Evolutionary conservation across 208 protist species (phyloP), one percentile per base, ranked within the genome.

Genomic region (Acanthamoeba culbertsoni): DNA sequence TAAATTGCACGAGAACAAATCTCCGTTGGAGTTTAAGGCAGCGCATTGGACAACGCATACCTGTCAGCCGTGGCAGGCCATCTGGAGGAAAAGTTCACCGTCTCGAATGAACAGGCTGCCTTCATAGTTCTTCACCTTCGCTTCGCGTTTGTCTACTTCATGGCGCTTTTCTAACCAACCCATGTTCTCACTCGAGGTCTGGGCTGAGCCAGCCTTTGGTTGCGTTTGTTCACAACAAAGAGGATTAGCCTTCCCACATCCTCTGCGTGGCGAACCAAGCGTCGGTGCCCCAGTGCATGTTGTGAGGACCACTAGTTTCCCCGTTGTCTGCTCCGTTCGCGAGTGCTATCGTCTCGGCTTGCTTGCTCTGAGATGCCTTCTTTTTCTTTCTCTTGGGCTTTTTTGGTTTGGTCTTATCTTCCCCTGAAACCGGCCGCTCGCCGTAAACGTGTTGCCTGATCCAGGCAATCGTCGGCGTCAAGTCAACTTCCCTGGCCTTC

Each of bases 231-330:
- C 51, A 14, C 14, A 59, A 14, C 23, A 23, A 59, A 59, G 16
- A 68, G 59, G 16, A n/a, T 68, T 42, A 75, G 65, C 77, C 43
- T 16, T 86, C 77, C 77, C 77, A 86, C 77, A 86, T 86, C 42
- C 77, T 23, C 82, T 90, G 82, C 48, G 82, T 90, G 53, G 82
- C 28, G 55, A 90, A 90, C 82, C 82, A 90, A 0, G 82, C 82
- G 51, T 90, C 82, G 48, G 82, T 90, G 33, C 82, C 82, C 82
- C 82, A 90, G 55, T 90, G 82, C 82, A 90, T 90, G 48, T 90
- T 90, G 53, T 48, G 28, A 14, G 2, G 33, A 4, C 71, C 71
- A 37, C n/a, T n/a, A n/a, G n/a, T n/a, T n/a, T n/a, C n/a, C n/a
- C 18, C 10, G 43, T 59, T 86, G 26, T 86, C 26, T 46, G 12